These are phyloP conservation scores for Purpureocillium lavendulum DNA, from an alignment of 2,329 filamentous ascomycete genomes.

Conservation along the genomic window DNA sequence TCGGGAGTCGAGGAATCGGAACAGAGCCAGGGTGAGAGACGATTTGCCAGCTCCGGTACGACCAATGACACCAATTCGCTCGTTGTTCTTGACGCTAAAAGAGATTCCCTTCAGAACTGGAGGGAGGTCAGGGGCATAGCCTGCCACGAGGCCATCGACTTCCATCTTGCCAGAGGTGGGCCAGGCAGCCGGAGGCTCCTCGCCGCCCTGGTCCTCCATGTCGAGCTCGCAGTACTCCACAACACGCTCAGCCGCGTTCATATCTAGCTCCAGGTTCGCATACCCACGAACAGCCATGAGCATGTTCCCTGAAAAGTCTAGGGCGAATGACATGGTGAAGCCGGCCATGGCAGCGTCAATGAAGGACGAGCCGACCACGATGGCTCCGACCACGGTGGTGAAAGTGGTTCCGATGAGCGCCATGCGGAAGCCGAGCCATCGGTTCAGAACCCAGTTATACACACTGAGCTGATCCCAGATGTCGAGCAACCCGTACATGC, in stretches of 20 bases:
- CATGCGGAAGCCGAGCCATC: slow-evolving; percentile 72
- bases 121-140: slow-evolving; percentile 63
- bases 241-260: slow-evolving; percentile 71
- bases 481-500: slow-evolving; percentile 65
- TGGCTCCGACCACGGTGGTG: slow-evolving; percentile 52
- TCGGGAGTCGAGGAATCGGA: slow-evolving; percentile 65
- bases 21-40: slow-evolving; percentile 65
- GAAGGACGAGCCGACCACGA: slow-evolving; percentile 51
- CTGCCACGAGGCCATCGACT: slow-evolving; percentile 62
- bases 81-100: slow-evolving; percentile 57
- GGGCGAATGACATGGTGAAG: slow-evolving; percentile 65
- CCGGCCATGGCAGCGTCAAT: slow-evolving; percentile 66
- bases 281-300: slow-evolving; percentile 61
- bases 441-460: slow-evolving; percentile 64
- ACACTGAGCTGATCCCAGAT: slow-evolving; percentile 57
- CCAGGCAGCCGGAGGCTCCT: slow-evolving; percentile 61
- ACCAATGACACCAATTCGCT: slow-evolving; percentile 69
- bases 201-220: slow-evolving; percentile 57
- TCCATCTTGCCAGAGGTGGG: slow-evolving; percentile 66
- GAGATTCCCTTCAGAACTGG: slow-evolving; percentile 62
- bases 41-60: slow-evolving; percentile 74
- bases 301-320: slow-evolving; percentile 58
- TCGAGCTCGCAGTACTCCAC: slow-evolving; percentile 64
- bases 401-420: slow-evolving; percentile 61
- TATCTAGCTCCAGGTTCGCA: slow-evolving; percentile 64